A percentile compares a stretch with the other conserved stretches of the same genome.
Evolutionary conservation across 2,329 filamentous ascomycete genomes (phyloP).

Genomic region (Cucurbitaria berberidis): DNA sequence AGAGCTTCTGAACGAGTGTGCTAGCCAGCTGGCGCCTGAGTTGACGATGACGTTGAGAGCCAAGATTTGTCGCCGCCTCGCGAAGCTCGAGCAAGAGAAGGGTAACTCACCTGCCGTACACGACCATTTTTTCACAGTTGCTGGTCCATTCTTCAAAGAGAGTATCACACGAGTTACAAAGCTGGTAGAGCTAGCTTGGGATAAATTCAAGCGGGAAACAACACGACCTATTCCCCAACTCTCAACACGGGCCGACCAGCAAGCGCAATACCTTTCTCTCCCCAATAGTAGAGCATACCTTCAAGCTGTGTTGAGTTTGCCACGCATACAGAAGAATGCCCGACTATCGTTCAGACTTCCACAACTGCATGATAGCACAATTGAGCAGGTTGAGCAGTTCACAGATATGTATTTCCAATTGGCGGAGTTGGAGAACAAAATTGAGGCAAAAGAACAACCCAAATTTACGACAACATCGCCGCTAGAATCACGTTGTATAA

Average conservation of each 20-base stretch:
- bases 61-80: slow-evolving; percentile 63
- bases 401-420: slow-evolving; percentile 31
- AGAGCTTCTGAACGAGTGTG: slow-evolving; percentile 49
- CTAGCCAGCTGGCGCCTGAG: slow-evolving; percentile 39
- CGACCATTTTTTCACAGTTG: slow-evolving; percentile 6
- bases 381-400: slow-evolving; percentile 18
- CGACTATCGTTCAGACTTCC: slow-evolving; percentile 10
- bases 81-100: slow-evolving; percentile 59
- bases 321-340: slow-evolving; percentile 4
- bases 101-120: slow-evolving; percentile 1
- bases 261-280: slow-evolving; percentile 25
- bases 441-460: slow-evolving; percentile 16
- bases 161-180: slow-evolving; percentile 38
- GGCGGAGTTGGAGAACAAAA: slow-evolving; percentile 21
- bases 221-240: slow-evolving; percentile 52
- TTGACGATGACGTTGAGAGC: slow-evolving; percentile 50
- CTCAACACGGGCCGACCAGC: slow-evolving; percentile 42
- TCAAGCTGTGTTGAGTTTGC: slow-evolving; percentile 14
- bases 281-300: slow-evolving; percentile 25
- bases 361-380: slow-evolving; percentile 8
- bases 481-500: slow-evolving; percentile 40
- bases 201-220: slow-evolving; percentile 23
- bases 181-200: slow-evolving; percentile 37
- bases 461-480: slow-evolving; percentile 5
- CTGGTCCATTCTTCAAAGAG: slow-evolving; percentile 8